phyloP scores from a whole-genome alignment of 129 eudicot genomes.

The Ambrosia artemisiifolia region DNA sequence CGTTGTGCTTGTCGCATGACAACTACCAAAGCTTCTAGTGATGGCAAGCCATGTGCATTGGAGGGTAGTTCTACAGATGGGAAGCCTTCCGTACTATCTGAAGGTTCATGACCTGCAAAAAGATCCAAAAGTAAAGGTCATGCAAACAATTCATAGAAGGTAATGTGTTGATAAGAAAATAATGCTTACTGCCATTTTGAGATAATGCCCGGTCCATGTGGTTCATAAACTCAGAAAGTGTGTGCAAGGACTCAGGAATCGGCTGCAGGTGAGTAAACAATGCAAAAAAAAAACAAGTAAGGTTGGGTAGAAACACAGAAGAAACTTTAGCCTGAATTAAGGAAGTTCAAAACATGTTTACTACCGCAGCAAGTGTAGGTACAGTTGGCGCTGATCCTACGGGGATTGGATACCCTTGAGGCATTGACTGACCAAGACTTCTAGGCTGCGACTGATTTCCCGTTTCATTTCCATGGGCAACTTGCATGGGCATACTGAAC shows the following conservation, averaged over 20 bases:
- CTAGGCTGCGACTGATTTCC: constrained; percentile 36
- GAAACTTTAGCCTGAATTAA: not conserved
- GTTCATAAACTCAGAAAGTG: constrained; percentile 69
- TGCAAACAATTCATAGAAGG: not conserved
- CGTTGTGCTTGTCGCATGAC: constrained; percentile 65
- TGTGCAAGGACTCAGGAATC: constrained; percentile 81
- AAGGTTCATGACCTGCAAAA: constrained; percentile 42
- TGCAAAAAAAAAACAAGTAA: not conserved
- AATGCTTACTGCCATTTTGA: constrained; percentile 43
- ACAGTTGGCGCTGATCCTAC: constrained; percentile 33
- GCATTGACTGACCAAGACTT: not conserved
- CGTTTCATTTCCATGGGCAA: constrained; percentile 52
- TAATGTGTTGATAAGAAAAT: not conserved
- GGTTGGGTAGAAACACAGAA: not conserved
- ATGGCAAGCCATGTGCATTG: constrained; percentile 54
- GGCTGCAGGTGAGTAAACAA: constrained; percentile 45
- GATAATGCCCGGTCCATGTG: constrained; percentile 74
- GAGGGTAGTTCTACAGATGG: constrained; percentile 50
- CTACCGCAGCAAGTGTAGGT: constrained; percentile 63
- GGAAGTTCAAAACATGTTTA: not conserved
- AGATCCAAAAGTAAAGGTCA: constrained; percentile 17
- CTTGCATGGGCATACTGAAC: constrained; percentile 37
- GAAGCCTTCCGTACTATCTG: constrained; percentile 23
- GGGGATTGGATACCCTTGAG: constrained; percentile 14
- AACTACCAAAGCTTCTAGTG: constrained; percentile 60